These are phyloP conservation scores for Dictyostelium purpureum DNA, from an alignment of 78 protist genomes.

Conservation along the genomic window DNA sequence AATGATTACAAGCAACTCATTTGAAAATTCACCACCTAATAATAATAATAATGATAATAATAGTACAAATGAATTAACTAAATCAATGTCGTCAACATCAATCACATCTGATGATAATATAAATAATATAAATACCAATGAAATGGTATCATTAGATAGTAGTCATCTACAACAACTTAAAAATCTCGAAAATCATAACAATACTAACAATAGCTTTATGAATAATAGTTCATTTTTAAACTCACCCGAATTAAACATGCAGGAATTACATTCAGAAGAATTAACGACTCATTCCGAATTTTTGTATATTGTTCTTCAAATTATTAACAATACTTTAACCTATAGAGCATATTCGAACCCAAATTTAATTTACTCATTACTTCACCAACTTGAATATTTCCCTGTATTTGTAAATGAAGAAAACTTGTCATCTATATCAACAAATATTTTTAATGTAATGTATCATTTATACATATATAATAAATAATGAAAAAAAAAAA, in stretches of 20 bases:
- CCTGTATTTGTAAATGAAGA: slow-evolving; percentile 58
- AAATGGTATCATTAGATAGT: not conserved
- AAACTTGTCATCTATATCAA: slow-evolving; percentile 23
- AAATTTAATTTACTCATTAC: slow-evolving; percentile 50
- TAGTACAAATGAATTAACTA: not conserved
- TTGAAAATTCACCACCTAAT: not conserved
- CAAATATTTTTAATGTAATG: slow-evolving; percentile 57
- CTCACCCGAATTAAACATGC: not conserved
- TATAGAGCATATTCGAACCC: slow-evolving; percentile 51
- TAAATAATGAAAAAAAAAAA: not conserved
- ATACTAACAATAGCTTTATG: not conserved
- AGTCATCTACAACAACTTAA: not conserved
- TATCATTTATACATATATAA: not conserved
- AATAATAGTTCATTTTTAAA: slow-evolving; percentile 8
- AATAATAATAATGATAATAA: not conserved
- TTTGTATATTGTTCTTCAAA: slow-evolving; percentile 49
- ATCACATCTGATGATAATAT: slow-evolving; percentile 18
- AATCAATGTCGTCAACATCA: not conserved
- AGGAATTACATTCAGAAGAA: slow-evolving; percentile 43
- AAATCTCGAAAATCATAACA: not conserved
- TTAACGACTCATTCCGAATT: slow-evolving; percentile 65
- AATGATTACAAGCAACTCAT: not conserved
- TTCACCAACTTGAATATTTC: slow-evolving; percentile 60
- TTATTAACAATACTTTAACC: slow-evolving; percentile 59
- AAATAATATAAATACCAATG: too few species aligned